Evolutionary conservation across 192 early-diverging fungal species (phyloP), one percentile per base, ranked within the genome.

Genomic region (Dispira parvispora): DNA sequence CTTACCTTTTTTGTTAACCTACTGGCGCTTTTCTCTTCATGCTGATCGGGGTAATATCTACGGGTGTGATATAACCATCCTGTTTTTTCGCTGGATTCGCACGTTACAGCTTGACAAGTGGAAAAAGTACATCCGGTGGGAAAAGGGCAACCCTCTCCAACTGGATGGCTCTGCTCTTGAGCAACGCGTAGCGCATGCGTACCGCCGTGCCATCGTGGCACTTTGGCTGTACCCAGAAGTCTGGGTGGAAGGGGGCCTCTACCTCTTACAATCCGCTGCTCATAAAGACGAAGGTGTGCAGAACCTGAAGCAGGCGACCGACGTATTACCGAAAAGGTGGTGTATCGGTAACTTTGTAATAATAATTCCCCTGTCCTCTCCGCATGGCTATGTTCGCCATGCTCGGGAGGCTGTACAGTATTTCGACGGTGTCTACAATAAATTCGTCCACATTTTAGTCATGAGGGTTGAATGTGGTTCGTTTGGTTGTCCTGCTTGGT

Each of bases 41-140:
- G 1, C 16, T 8, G 23, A 4, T 20, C 23, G 23, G 16, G 2
- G 23, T 50, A 20, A 50, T 50, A 50, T 50, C 16, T 20, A 20
- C 23, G 16, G n/a, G 23, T 23, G 49, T 23, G 49, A 18, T 23
- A 18, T 50, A 50, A 4, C 23, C 49, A 50, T 23, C 8, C 1
- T 8, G 18, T 38, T 38, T 38, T 38, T 38, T 38, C 32, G 32
- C 32, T 6, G 32, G 32, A 38, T 38, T 38, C 32, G 32, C 2
- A 56, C 27, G 3, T 4, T 14, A 9, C 58, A 82, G 75, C 69
- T 91, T 43, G 73, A 77, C 16, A 75, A 83, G 11, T 95, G 92
- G 95, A 92, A 91, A 64, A 68, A 75, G 14, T 94, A 86, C 68
- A 86, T 98, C 63, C 75, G 79, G 57, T 98, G 95, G 95, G 95